Conservation (phyloP, 1,139 yeast species). For the Yamadazyma triangularis region DNA sequence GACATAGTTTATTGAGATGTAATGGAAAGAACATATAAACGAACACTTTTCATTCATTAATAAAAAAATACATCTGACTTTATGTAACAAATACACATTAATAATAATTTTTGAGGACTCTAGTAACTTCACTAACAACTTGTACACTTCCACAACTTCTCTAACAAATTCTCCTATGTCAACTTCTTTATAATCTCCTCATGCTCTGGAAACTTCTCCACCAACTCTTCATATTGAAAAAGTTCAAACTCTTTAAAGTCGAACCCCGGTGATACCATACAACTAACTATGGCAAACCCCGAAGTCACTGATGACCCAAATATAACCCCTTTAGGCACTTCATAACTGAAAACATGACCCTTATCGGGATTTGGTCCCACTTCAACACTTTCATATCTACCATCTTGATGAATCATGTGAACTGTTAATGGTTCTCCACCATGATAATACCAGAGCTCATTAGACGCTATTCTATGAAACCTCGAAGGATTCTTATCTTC, state of each 20-base stretch:
- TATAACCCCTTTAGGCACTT: slow-evolving; percentile 15
- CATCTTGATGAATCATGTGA: slow-evolving; percentile 14
- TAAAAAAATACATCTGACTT: no score
- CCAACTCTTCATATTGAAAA: slow-evolving; percentile 11
- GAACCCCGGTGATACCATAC: slow-evolving; percentile 18
- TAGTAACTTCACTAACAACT: no score
- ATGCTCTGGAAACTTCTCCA: slow-evolving; percentile 14
- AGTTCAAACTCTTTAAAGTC: slow-evolving; percentile 15
- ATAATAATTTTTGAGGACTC: no score
- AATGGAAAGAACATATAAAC: no score
- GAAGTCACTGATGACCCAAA: slow-evolving; percentile 16
- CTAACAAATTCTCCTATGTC: no score
- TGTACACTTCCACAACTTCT: no score
- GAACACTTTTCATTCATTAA: no score
- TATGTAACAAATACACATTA: no score
- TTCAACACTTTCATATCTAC: slow-evolving; percentile 10
- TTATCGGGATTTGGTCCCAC: slow-evolving; percentile 11
- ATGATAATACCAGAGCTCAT: slow-evolving; percentile 19
- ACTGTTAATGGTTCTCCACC: slow-evolving; percentile 16
- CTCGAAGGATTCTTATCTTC: slow-evolving; percentile 15
- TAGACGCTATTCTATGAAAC: slow-evolving; percentile 15
- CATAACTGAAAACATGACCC: slow-evolving; percentile 15
- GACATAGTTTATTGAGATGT: no score
- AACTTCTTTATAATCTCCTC: slow-evolving; percentile 12
- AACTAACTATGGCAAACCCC: slow-evolving; percentile 15